These are phyloP conservation scores for Ormosia semicastrata DNA, from an alignment of 306 rosid genomes.

Conservation along the genomic window DNA sequence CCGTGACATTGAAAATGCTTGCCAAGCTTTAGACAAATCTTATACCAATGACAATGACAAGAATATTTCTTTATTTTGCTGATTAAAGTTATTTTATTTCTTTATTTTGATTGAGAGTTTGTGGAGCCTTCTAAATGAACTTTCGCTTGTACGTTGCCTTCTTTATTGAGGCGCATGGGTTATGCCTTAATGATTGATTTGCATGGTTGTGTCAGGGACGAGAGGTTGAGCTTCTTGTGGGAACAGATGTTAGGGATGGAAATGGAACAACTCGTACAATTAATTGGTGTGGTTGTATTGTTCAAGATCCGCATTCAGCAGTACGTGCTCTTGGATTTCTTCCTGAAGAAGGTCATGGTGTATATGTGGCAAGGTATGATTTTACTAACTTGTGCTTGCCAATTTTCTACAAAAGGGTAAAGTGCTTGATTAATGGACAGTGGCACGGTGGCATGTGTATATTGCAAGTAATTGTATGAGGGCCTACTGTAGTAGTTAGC, in stretches of 20 bases:
- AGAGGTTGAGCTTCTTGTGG: constrained; percentile 81
- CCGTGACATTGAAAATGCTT: constrained; percentile 79
- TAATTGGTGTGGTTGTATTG: constrained; percentile 94
- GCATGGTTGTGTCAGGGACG: constrained; percentile 58
- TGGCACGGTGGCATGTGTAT: constrained; percentile 1
- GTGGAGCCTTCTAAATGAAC: constrained; percentile 27
- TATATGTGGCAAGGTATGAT: constrained; percentile 83
- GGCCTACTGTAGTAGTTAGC: constrained; percentile 9
- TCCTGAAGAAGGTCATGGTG: constrained; percentile 99
- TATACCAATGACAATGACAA: constrained; percentile 41
- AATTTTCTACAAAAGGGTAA: constrained; percentile 9
- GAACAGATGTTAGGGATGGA: constrained; percentile 91
- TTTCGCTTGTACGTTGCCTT: not conserved
- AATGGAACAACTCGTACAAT: constrained; percentile 78
- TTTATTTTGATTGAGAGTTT: constrained; percentile 1
- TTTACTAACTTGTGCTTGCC: not conserved
- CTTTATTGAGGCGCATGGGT: not conserved
- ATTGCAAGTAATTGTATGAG: not conserved
- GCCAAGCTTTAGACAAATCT: constrained; percentile 69
- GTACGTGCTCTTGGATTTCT: constrained; percentile 99
- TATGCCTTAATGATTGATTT: constrained; percentile 26
- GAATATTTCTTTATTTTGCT: not conserved
- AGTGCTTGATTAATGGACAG: not conserved
- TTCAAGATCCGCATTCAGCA: constrained; percentile 95
- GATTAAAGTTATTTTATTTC: not conserved